Evolutionary conservation across 2,329 filamentous ascomycete species (phyloP), one percentile per base, ranked within the genome.

Genomic region (Xylariaceae sp.): DNA sequence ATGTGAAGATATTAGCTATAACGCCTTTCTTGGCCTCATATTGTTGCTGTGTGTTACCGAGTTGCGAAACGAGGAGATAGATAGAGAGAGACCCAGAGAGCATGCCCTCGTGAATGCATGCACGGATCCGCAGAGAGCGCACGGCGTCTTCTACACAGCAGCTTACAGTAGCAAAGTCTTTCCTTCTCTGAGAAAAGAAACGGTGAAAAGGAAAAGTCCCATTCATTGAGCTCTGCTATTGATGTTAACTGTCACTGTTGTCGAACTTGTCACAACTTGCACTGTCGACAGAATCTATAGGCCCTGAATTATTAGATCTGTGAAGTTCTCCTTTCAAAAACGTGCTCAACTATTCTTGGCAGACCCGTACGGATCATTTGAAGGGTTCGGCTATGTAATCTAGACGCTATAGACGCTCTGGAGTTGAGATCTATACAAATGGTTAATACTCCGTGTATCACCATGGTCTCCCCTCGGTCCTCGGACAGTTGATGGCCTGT

Each of bases 31-130:
- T 51, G 5, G 23, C 30, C 23, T 35, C 49, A 17, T 30, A 35
- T 51, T 8, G 23, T 9, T 13, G 42, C 42, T 5, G 42, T 45
- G 42, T 45, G n/a, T n/a, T 13, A 13, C 37, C 13, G 18, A 17
- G 1, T 23, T 15, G 23, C n/a, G 35, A 23, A 15, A 10, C 35
- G 1, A 4, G 15, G 8, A 30, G 4, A 30, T 30, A 9, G 18
- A 17, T 11, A 35, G 39, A 58, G 18, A 56, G 23, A 30, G 34
- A 10, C 17, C 23, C 23, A 30, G 4, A 30, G 4, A 30, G 23
- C 23, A 5, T 30, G 15, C 51, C 53, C 23, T 57, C 54, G 51
- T 45, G 42, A 50, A 53, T 52, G 52, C 42, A 59, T 57, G 55
- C 56, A 57, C 13, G 44, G 44, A 47, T 39, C 59, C 49, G 51